Evolutionary conservation across 2,329 filamentous ascomycete genomes (phyloP), one percentile per base, ranked within the genome.

Genomic region (Arthrobotrys pseudoclavata): DNA sequence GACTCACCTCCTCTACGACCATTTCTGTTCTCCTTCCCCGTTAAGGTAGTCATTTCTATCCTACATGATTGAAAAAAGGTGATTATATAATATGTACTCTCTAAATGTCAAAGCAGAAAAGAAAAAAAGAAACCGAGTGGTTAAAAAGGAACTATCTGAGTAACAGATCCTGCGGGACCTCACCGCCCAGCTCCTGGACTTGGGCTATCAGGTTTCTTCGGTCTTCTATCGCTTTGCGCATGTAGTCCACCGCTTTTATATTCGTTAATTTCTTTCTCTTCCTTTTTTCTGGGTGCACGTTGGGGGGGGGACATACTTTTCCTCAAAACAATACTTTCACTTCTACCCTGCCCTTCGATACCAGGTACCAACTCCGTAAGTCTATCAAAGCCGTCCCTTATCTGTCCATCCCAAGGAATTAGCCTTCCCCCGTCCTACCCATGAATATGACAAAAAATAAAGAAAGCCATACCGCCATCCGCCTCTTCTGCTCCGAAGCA

Each of bases 271-370:
- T 52, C 10, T 61, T 50, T 40, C 20, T n/a, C 1, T 29, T 29
- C 26, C 26, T 4, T 29, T 29, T 7, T 29, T 29, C 26, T n/a
- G n/a, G n/a, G n/a, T n/a, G n/a, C n/a, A n/a, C n/a, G n/a, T n/a
- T n/a, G 18, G 26, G n/a, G 18, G 18, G 29, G 22, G 62, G 37
- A 2, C 2, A 40, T 75, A 82, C 81, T 91, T 79, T 88, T 88
- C 79, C 90, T 89, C 22, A 97, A 86, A n/a, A 97, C 93, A 18
- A 93, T 86, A 29, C 92, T 92, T 83, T 97, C 94, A 79, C 92
- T 96, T 53, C 93, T 89, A 0, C 92, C 94, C 82, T 94, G 91
- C 0, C 94, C 94, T 81, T 92, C 88, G 66, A 96, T 87, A 0
- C 92, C 93, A 0, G 94, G 94, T 0, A 97, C 92, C 34, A 96